Base-by-base conservation (phyloP, 2,329 filamentous ascomycete genomes). In the Pseudovirgaria hyperparasitica region DNA sequence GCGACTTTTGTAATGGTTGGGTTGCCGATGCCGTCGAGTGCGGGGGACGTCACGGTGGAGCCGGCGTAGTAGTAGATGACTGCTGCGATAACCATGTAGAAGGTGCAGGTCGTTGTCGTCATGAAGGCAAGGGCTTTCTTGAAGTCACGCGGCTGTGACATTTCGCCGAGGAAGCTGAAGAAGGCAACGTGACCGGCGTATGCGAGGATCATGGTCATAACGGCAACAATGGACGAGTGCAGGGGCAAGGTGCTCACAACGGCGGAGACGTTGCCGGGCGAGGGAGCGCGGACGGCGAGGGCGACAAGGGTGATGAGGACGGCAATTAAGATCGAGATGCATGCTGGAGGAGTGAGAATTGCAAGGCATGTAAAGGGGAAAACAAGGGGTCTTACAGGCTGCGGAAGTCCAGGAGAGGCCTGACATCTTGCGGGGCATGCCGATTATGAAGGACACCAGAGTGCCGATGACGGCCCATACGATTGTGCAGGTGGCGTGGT, bases 51-150 rank as follows among this genome's bases (percentile, higher is more conserved):
- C 2, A 82, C 74, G 7, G 60, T 50, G 1, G 59, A 54, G 1
- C 78, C 77, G 5, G 68, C 70, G 40, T 67, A 82, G 31, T 69
- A 60, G 54, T 82, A 84, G 40, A 81, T 72, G 19, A 82, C 65
- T 5, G 70, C 64, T 5, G 75, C 74, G 2, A 74, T 72, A 15
- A 78, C 43, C 16, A 77, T 58, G 49, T 82, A 82, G 16, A 81
- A 61, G 9, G 54, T 50, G 2, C 70, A 70, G 32, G 76, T 70
- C 30, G 62, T 55, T 11, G 60, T 54, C 45, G 78, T 72, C 5
- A 77, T 63, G 17, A 75, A 48, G 41, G 63, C 62, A 31, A 84
- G 65, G 6, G 74, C 67, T 47, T 75, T 75, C 23, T 65, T 61
- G 48, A 70, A 77, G 37, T 73, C 65, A 27, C 57, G 51, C 1